Percentiles rank a stretch among this genome's conserved stretches.
phyloP scores from a whole-genome alignment of 768 basidiomycete species.

The Nidula microcarpa region DNA sequence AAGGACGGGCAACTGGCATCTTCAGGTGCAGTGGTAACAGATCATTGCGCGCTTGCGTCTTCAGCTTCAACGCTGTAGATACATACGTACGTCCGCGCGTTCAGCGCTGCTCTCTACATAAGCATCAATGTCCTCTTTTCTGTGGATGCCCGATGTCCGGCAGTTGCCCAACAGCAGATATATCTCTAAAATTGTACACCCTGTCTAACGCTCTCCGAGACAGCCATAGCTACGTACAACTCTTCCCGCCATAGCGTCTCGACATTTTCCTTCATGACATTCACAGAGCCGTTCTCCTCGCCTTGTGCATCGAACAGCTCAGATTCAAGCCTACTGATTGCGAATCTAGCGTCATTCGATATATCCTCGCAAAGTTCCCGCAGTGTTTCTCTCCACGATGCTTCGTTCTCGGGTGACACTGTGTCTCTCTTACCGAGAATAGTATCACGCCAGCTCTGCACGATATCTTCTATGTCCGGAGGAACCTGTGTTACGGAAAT shows the following conservation, averaged over 20 bases:
- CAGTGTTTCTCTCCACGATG: slow-evolving; percentile 40
- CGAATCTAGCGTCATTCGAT: slow-evolving; percentile 5
- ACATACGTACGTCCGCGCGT: too few relatives aligned
- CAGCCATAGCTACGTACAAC: slow-evolving; percentile 41
- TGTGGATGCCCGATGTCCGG: too few relatives aligned
- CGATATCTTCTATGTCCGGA: slow-evolving; percentile 18
- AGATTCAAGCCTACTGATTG: not conserved
- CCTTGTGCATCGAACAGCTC: not conserved
- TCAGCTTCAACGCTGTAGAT: too few relatives aligned
- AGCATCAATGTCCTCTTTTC: too few relatives aligned
- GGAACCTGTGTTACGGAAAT: slow-evolving; percentile 12
- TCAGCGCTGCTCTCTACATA: too few relatives aligned
- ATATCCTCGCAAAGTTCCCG: slow-evolving; percentile 30
- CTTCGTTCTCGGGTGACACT: slow-evolving; percentile 48
- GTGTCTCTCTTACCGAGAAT: slow-evolving; percentile 38
- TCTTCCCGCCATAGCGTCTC: slow-evolving; percentile 61
- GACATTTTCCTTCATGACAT: slow-evolving; percentile 23
- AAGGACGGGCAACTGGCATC: too few relatives aligned
- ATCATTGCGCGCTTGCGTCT: too few relatives aligned
- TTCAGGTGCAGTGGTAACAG: too few relatives aligned
- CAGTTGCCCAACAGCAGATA: not conserved
- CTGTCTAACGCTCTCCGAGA: slow-evolving; percentile 39
- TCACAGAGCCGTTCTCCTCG: not conserved
- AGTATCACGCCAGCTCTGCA: slow-evolving; percentile 54
- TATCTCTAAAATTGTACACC: slow-evolving; percentile 44